A percentile compares a stretch with the other conserved stretches of the same genome.
These are phyloP conservation scores for Verbascum thapsus DNA, from an alignment of 257 asterid genomes.

Conservation along the genomic window DNA sequence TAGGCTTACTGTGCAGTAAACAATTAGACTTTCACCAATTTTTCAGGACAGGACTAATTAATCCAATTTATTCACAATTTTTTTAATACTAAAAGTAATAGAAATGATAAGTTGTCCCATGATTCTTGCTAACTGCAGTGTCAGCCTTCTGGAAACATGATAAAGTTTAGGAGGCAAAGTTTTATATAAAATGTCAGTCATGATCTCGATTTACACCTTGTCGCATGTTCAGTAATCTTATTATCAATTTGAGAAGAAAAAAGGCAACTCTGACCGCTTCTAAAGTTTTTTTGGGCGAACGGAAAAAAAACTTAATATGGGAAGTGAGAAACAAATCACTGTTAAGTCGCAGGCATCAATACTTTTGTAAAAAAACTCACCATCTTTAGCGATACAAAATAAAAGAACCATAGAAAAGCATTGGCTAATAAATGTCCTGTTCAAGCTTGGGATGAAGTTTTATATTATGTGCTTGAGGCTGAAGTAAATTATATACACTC, in stretches of 20 bases:
- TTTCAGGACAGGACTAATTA: conserved; percentile 3
- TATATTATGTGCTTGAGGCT: conserved; percentile 15
- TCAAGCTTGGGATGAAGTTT: conserved; percentile 25
- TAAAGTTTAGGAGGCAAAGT: conserved; percentile 7
- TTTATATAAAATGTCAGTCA: background rate
- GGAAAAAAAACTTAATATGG: background rate
- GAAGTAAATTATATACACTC: conserved; percentile 28
- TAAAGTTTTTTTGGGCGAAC: conserved; percentile 1
- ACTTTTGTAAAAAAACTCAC: background rate
- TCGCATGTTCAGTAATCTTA: background rate
- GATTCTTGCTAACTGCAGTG: conserved; percentile 17
- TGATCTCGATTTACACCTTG: conserved; percentile 15
- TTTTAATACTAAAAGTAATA: background rate
- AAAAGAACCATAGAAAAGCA: conserved; percentile 11
- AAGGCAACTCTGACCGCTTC: background rate
- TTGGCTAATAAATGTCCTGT: conserved; percentile 4
- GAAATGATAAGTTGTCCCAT: background rate
- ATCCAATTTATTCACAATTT: conserved; percentile 1
- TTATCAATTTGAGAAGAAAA: conserved; percentile 9
- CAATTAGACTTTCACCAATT: conserved; percentile 15
- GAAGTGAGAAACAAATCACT: conserved; percentile 13
- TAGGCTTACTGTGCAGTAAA: conserved; percentile 6
- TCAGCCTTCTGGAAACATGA: conserved; percentile 7
- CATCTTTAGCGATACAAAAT: conserved; percentile 14
- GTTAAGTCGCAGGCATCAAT: background rate